phyloP scores from a whole-genome alignment of 2,329 filamentous ascomycete genomes.

The Ophiocordyceps camponoti-saundersi region DNA sequence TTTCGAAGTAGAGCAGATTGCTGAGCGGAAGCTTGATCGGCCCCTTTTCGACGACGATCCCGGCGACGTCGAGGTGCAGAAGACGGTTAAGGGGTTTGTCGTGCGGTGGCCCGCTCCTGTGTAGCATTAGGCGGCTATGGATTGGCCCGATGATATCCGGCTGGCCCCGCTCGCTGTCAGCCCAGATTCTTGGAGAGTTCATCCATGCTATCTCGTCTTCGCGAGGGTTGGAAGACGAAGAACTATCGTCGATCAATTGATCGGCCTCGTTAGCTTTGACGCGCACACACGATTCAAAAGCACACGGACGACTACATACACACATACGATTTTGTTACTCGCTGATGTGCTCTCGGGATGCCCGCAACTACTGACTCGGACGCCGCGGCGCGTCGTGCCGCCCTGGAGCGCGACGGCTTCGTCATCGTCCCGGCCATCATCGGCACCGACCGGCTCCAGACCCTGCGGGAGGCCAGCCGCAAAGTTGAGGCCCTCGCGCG shows the following conservation, averaged over 20 bases:
- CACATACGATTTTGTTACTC: too few relatives aligned
- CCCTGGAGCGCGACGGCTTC: slow-evolving; percentile 57
- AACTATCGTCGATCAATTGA: too few relatives aligned
- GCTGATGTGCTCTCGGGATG: too few relatives aligned
- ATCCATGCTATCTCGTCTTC: too few relatives aligned
- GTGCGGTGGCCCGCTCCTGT: slow-evolving; percentile 41
- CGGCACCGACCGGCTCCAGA: slow-evolving; percentile 31
- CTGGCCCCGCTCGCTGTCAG: neutral
- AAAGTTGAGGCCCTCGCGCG: slow-evolving; percentile 45
- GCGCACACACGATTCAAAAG: too few relatives aligned
- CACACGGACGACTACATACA: too few relatives aligned
- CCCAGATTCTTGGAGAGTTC: too few relatives aligned
- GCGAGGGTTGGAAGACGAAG: too few relatives aligned
- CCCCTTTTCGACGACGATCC: slow-evolving; percentile 82
- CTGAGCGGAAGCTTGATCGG: slow-evolving; percentile 68
- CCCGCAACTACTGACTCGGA: neutral
- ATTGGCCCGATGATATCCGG: neutral
- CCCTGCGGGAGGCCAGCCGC: slow-evolving; percentile 42
- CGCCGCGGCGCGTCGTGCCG: slow-evolving; percentile 8
- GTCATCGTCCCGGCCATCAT: slow-evolving; percentile 54
- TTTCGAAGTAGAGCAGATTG: slow-evolving; percentile 60
- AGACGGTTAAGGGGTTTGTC: slow-evolving; percentile 68
- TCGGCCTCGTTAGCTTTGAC: too few relatives aligned
- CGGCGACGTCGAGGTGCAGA: slow-evolving; percentile 64
- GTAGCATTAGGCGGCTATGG: neutral